Evolutionary conservation across 257 asterid genomes (phyloP), one percentile per base, ranked within the genome.

Genomic region (Solanum okadae): DNA sequence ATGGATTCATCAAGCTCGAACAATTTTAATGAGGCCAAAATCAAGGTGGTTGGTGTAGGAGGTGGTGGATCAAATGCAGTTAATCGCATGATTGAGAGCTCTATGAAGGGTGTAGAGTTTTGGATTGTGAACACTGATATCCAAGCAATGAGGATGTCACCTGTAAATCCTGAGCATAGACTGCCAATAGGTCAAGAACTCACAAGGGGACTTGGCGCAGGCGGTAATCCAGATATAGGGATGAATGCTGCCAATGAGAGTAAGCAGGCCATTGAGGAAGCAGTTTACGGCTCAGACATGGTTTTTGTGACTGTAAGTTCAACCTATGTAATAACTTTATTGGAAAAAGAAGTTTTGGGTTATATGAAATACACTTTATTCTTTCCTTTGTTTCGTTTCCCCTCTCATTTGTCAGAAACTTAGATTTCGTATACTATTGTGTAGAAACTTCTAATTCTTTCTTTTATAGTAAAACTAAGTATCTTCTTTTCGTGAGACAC

Each of bases 41-140:
- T 96, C 88, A 96, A 95, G 94, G 99, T 96, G 88, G 92, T 96
- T 88, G 99, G 99, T 33, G 96, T 96, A 87, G 99, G 99, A 89
- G 99, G 99, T 35, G 99, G 99, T 78, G 99, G 99, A 59, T 95
- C 98, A 31, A 95, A 96, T 92, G 99, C 98, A 1, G 99, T 96
- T 38, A 96, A 96, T 89, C 99, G 99, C 83, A 96, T 96, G 98
- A 95, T 95, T 86, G 98, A 95, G 79, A 95, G 99, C 77, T 90
- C 93, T 40, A 93, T 95, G 98, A 92, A 95, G 87, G 99, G 99
- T 85, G 99, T 96, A 76, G 99, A 96, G 91, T 96, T 96, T 90
- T 96, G 98, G 98, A 95, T 95, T 89, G 98, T 96, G 35, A 96
- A 96, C 92, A 95, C 99, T 35, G 99, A 96, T 90, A 87, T 95